Conservation (phyloP, 1,139 yeast genomes). For the Yamadazyma triangularis region DNA sequence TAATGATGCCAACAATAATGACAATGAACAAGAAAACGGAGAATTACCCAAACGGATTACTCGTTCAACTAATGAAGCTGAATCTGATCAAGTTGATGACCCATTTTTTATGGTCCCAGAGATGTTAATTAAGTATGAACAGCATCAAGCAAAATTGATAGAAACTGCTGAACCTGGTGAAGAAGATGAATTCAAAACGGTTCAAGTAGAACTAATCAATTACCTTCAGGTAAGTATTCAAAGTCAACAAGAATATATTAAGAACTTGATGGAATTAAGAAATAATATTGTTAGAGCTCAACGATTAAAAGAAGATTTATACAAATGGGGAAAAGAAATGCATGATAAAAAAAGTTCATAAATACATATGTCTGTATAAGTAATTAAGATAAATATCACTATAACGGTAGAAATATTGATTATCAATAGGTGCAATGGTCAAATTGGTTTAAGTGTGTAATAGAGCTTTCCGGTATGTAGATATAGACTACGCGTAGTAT, state of each 20-base stretch:
- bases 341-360: slow-evolving; percentile 50
- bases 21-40: slow-evolving; percentile 61
- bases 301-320: slow-evolving; percentile 62
- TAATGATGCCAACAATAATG: neutral
- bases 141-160: slow-evolving; percentile 18
- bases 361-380: too few relatives aligned
- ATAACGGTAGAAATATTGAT: too few relatives aligned
- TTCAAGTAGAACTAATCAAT: slow-evolving; percentile 42
- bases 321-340: slow-evolving; percentile 84
- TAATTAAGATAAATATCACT: too few relatives aligned
- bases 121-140: slow-evolving; percentile 32
- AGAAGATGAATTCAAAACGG: slow-evolving; percentile 22
- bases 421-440: too few relatives aligned
- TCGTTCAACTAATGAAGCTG: slow-evolving; percentile 9
- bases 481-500: too few relatives aligned
- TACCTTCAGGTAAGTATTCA: slow-evolving; percentile 57
- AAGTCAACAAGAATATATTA: slow-evolving; percentile 84
- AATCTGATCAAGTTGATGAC: slow-evolving; percentile 23
- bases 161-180: slow-evolving; percentile 19
- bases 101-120: slow-evolving; percentile 39
- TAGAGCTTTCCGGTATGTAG: too few relatives aligned
- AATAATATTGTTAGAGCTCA: slow-evolving; percentile 76
- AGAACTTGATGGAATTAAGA: slow-evolving; percentile 68
- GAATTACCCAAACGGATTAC: slow-evolving; percentile 45
- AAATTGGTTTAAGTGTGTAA: too few relatives aligned